A percentile compares a stretch with the other conserved stretches of the same genome.
Conservation (phyloP, 257 asterid species). For the Lavandula angustifolia region DNA sequence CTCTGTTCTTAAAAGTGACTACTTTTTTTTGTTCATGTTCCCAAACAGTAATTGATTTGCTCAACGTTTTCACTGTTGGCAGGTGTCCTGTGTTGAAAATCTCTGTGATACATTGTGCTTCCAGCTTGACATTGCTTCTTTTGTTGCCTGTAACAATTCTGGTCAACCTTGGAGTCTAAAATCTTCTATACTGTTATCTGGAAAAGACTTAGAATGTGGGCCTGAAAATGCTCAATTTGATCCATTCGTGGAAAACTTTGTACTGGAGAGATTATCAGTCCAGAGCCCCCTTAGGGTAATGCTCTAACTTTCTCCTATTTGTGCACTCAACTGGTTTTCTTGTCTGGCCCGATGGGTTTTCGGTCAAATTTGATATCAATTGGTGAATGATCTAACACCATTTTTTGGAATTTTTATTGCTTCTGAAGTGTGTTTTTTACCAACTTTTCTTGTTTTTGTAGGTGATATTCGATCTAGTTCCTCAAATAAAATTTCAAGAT, state of each 20-base stretch:
- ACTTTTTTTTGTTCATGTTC: conserved; percentile 9
- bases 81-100: conserved; percentile 84
- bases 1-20: conserved; percentile 19
- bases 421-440: conserved; percentile 23
- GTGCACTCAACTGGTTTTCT: conserved; percentile 28
- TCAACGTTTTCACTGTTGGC: conserved; percentile 42
- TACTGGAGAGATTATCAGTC: conserved; percentile 84
- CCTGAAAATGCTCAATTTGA: conserved; percentile 62
- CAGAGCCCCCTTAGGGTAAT: conserved; percentile 97
- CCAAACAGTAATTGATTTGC: conserved; percentile 9
- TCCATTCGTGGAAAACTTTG: conserved; percentile 97
- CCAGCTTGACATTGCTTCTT: conserved; percentile 92
- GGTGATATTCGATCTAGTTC: conserved; percentile 95
- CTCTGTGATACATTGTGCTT: conserved; percentile 93
- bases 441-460: conserved; percentile 40
- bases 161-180: conserved; percentile 89
- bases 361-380: conserved; percentile 27
- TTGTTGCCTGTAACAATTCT: conserved; percentile 87
- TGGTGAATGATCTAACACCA: conserved; percentile 19
- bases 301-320: conserved; percentile 25
- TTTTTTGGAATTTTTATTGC: conserved; percentile 19
- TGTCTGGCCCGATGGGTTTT: conserved; percentile 23
- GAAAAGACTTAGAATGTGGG: conserved; percentile 53
- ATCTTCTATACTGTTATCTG: conserved; percentile 75
- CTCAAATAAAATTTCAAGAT: conserved; percentile 87